Evolutionary conservation across 1,284 basidiomycete species (phyloP).

Genomic region (Pascua guehoae): DNA sequence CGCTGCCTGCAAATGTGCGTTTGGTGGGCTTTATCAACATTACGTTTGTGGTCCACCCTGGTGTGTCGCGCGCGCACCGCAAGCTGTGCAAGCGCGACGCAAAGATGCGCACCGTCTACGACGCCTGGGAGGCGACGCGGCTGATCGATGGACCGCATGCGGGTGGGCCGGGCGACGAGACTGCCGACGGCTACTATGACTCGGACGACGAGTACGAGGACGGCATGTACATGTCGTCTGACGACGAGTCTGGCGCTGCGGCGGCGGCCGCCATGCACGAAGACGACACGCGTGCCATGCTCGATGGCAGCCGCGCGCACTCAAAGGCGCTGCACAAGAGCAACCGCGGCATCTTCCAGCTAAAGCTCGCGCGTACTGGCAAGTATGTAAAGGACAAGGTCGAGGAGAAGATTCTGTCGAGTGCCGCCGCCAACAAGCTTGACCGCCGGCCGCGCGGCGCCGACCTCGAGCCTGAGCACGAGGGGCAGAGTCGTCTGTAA

Average conservation of each 20-base stretch:
- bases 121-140: slow-evolving; percentile 41
- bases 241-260: neutral
- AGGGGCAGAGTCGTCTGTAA: slow-evolving; percentile 32
- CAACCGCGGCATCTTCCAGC: slow-evolving; percentile 47
- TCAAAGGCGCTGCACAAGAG: slow-evolving; percentile 38
- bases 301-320: slow-evolving; percentile 31
- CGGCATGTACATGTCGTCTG: slow-evolving; percentile 4
- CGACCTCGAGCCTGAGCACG: slow-evolving; percentile 43
- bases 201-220: slow-evolving; percentile 7
- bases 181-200: neutral
- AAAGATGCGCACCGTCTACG: slow-evolving; percentile 40
- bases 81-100: slow-evolving; percentile 40
- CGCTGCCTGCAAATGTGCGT: neutral
- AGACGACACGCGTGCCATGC: slow-evolving; percentile 25
- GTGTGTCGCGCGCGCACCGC: slow-evolving; percentile 37
- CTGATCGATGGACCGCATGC: slow-evolving; percentile 1
- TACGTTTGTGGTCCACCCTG: slow-evolving; percentile 33
- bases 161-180: neutral
- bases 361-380: slow-evolving; percentile 45
- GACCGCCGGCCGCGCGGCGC: slow-evolving; percentile 29
- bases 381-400: slow-evolving; percentile 47
- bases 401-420: slow-evolving; percentile 31
- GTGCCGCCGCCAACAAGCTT: slow-evolving; percentile 13
- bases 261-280: slow-evolving; percentile 15
- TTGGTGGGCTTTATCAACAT: slow-evolving; percentile 36